Base-by-base conservation (phyloP, 2,329 filamentous ascomycete species). In the Ustulina deusta region DNA sequence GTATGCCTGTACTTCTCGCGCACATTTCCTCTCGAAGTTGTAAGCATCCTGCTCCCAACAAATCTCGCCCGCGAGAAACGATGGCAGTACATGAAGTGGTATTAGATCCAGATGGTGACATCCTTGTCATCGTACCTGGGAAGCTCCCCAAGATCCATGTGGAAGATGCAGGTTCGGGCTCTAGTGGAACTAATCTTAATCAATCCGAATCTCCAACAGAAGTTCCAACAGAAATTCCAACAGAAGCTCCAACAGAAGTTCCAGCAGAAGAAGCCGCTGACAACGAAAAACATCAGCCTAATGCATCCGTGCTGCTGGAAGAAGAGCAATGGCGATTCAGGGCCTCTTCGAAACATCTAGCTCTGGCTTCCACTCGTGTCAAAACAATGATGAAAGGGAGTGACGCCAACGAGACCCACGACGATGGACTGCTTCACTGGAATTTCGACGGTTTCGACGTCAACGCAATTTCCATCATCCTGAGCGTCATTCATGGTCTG, bases 41-140 rank as follows among this genome's bases (percentile, higher is more conserved):
- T n/a, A 25, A 57, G 6, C 1, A 36, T 32, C 9, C 15, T 2
- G 3, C 40, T 49, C 15, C 6, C 6, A 22, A 6, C 22, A 59
- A 46, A 7, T 48, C 38, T 32, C 11, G 13, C n/a, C 42, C 20
- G 11, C 38, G 51, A 61, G 51, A 13, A 38, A 36, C 25, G n/a
- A 68, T 68, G 65, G 61, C 61, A 5, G 32, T 56, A 13, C 40
- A 36, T 10, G 51, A 57, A 36, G 49, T 61, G 17, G 49, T 68
- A 20, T 36, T 68, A 46, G 65, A 68, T 11, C 65, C 65, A 11
- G 65, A 68, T 10, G 65, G 65, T 17, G 65, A 68, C 27, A 64
- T 68, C 15, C 34, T 68, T 10, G 65, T 68, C 61, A 68, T 68
- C 42, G 55, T 68, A 2, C 48, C 48, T 7, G 29, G 36, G 32